A percentile compares a stretch with the other conserved stretches of the same genome.
phyloP scores from a whole-genome alignment of 1,139 yeast genomes.

The Hansenula lynferdii region DNA sequence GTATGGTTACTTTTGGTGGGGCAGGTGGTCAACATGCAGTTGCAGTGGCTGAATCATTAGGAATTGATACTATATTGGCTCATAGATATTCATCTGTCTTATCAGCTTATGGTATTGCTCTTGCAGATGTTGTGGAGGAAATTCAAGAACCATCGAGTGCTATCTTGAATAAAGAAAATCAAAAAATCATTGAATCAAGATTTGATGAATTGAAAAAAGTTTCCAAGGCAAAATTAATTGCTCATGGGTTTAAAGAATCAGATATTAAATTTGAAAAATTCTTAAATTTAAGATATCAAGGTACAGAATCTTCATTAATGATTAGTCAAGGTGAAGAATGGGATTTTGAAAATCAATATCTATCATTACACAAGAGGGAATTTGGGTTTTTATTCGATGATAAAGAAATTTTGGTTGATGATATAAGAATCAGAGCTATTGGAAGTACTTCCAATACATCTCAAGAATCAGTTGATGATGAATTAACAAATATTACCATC shows the following conservation, averaged over 20 bases:
- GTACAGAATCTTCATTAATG: conserved; percentile 85
- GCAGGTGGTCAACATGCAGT: conserved; percentile 57
- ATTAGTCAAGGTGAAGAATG: conserved; percentile 36
- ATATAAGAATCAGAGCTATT: conserved; percentile 67
- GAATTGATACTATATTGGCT: conserved; percentile 39
- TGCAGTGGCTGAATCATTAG: conserved; percentile 44
- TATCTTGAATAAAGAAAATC: conserved; percentile 28
- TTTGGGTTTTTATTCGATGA: conserved; percentile 62
- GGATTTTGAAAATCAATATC: conserved; percentile 35
- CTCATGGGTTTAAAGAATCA: conserved; percentile 41
- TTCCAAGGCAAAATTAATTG: conserved; percentile 28
- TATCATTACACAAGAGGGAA: conserved; percentile 53
- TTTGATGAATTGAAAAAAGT: conserved; percentile 24
- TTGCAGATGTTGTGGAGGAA: conserved; percentile 61
- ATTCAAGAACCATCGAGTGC: conserved; percentile 54
- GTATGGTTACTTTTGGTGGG: conserved; percentile 53
- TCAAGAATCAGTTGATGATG: conserved; percentile 33
- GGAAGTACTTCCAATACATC: conserved; percentile 37
- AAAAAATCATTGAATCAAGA: conserved; percentile 24
- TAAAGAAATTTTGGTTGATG: conserved; percentile 69
- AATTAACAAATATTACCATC: conserved; percentile 20
- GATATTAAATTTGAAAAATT: conserved; percentile 50
- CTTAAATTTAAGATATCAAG: conserved; percentile 76
- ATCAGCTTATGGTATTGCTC: conserved; percentile 52
- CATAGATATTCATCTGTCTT: conserved; percentile 51